phyloP scores from a whole-genome alignment of 441 rosid species.

The Jatropha multifida region DNA sequence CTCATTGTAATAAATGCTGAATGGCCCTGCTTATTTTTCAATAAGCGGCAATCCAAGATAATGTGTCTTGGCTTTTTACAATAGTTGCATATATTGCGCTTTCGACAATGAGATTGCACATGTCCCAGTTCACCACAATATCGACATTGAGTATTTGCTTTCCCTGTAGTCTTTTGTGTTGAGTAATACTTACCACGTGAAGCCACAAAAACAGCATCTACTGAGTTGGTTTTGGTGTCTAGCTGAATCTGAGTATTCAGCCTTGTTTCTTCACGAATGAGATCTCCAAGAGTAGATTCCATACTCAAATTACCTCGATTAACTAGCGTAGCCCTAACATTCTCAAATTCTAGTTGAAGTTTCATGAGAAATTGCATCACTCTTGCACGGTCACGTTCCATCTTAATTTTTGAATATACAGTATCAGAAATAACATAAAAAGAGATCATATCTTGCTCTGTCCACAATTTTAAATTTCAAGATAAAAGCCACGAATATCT shows the following conservation, averaged over 20 bases:
- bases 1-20: background rate
- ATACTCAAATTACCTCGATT: background rate
- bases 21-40: background rate
- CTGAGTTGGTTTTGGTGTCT: background rate
- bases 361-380: constrained; percentile 9
- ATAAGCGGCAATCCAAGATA: background rate
- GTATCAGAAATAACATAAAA: background rate
- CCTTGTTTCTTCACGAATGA: background rate
- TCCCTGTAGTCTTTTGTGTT: background rate
- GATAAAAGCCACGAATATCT: too few relatives aligned
- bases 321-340: background rate
- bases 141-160: background rate
- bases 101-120: constrained; percentile 7
- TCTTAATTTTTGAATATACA: background rate
- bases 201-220: background rate
- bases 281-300: background rate
- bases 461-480: constrained; percentile 7
- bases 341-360: background rate
- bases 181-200: background rate
- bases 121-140: background rate
- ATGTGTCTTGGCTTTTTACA: background rate
- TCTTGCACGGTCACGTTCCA: background rate
- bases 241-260: background rate
- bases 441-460: constrained; percentile 3
- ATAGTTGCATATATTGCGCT: constrained; percentile 5